Percentiles rank a stretch among this genome's conserved stretches.
phyloP scores from a whole-genome alignment of 805 yeast species.

The Cyberlindnera petersonii region DNA sequence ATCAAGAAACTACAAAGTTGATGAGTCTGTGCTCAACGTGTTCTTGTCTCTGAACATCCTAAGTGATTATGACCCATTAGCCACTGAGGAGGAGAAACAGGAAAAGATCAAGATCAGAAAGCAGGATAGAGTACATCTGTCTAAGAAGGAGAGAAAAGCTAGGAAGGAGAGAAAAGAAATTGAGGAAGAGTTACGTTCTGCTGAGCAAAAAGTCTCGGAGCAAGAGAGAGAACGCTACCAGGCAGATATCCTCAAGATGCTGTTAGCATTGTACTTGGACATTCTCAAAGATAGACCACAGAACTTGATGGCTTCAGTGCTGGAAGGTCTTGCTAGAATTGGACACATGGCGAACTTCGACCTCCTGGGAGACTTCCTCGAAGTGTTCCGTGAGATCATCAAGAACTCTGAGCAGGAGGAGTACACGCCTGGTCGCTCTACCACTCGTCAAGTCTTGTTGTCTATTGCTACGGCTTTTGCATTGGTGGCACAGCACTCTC shows the following conservation, averaged over 20 bases:
- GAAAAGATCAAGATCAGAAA: constrained; percentile 56
- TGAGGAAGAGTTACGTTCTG: constrained; percentile 83
- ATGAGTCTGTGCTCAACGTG: constrained; percentile 74
- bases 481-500: constrained; percentile 68
- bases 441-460: constrained; percentile 66
- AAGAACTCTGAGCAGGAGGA: constrained; percentile 43
- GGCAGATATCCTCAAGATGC: constrained; percentile 71
- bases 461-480: constrained; percentile 91
- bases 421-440: constrained; percentile 38
- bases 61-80: constrained; percentile 69
- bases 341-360: constrained; percentile 94
- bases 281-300: constrained; percentile 62
- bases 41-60: constrained; percentile 64
- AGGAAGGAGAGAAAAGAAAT: constrained; percentile 83
- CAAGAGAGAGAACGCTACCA: constrained; percentile 86
- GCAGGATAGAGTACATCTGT: constrained; percentile 84
- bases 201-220: constrained; percentile 82
- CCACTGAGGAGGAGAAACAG: constrained; percentile 41
- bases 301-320: constrained; percentile 74
- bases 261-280: constrained; percentile 72
- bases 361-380: constrained; percentile 86
- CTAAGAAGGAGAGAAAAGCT: constrained; percentile 85
- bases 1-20: constrained; percentile 72
- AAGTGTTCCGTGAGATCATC: constrained; percentile 81
- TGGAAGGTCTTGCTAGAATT: constrained; percentile 87